Conservation (phyloP, 352 stramenopile genomes). For the Pythium sp. region DNA sequence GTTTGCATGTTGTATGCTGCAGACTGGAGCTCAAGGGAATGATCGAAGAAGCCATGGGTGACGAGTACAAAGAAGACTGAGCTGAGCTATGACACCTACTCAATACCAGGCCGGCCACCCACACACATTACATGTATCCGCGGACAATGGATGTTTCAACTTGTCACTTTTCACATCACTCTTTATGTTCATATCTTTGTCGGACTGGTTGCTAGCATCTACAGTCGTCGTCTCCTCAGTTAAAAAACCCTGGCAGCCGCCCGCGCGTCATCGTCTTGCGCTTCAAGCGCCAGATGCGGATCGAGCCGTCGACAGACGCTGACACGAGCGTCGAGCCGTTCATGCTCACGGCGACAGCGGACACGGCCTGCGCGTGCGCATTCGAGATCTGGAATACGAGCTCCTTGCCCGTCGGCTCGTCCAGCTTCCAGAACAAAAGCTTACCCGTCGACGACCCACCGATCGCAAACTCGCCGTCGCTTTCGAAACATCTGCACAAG, state of each 20-base stretch:
- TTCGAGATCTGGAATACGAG: conserved; percentile 77
- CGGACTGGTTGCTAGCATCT: background rate
- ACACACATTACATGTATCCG: too few relatives aligned
- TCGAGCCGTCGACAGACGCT: conserved; percentile 54
- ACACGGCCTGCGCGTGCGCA: conserved; percentile 61
- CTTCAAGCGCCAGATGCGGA: conserved; percentile 78
- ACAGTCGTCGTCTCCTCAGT: conserved; percentile 18
- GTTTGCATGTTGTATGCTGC: background rate
- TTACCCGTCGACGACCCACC: conserved; percentile 73
- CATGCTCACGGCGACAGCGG: conserved; percentile 53
- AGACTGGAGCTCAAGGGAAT: conserved; percentile 87
- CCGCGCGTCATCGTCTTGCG: conserved; percentile 47
- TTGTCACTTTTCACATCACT: background rate
- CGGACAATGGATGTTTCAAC: background rate
- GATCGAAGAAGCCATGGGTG: conserved; percentile 86
- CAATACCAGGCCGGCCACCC: background rate
- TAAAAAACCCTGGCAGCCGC: conserved; percentile 58
- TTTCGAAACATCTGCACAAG: conserved; percentile 62
- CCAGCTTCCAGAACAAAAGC: conserved; percentile 80
- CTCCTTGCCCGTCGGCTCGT: conserved; percentile 58
- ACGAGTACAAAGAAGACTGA: conserved; percentile 89
- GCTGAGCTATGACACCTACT: background rate
- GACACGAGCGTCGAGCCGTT: conserved; percentile 62
- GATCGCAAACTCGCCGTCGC: conserved; percentile 73
- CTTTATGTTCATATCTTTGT: background rate